Conservation (phyloP, 306 rosid species). For the Gynostemma pentaphyllum region DNA sequence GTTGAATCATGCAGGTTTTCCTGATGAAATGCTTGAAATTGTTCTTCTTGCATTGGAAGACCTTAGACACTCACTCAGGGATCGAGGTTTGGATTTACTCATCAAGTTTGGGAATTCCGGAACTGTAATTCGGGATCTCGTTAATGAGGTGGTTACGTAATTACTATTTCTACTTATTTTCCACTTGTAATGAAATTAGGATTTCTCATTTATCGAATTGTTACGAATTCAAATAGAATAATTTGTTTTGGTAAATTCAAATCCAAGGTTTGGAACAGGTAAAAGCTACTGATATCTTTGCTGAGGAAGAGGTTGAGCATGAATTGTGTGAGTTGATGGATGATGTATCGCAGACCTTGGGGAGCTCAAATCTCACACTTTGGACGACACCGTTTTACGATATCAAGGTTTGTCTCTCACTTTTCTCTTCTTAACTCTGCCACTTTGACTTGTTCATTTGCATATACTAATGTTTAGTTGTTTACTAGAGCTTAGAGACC, state of each 20-base stretch:
- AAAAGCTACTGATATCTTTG: slow-evolving; percentile 45
- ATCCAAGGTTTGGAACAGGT: slow-evolving; percentile 56
- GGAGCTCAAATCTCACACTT: slow-evolving; percentile 29
- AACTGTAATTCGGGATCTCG: slow-evolving; percentile 46
- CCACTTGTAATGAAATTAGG: too few relatives aligned
- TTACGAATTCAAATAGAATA: too few relatives aligned
- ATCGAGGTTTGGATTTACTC: slow-evolving; percentile 61
- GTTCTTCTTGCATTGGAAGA: slow-evolving; percentile 38
- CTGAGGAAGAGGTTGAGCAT: slow-evolving; percentile 73
- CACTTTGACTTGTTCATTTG: background rate
- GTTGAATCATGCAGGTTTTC: slow-evolving; percentile 39
- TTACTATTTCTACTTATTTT: too few relatives aligned
- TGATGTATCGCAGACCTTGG: slow-evolving; percentile 27
- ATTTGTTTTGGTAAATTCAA: slow-evolving; percentile 34
- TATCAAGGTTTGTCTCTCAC: slow-evolving; percentile 29
- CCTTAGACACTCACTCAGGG: slow-evolving; percentile 48
- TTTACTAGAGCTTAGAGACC: slow-evolving; percentile 31
- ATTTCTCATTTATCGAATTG: too few relatives aligned
- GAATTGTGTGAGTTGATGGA: slow-evolving; percentile 37
- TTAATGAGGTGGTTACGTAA: slow-evolving; percentile 60
- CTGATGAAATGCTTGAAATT: slow-evolving; percentile 54
- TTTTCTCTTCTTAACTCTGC: background rate
- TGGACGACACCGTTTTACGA: slow-evolving; percentile 81
- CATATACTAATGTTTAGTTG: background rate
- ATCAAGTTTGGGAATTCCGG: slow-evolving; percentile 72